Percentiles rank a stretch among this genome's conserved stretches.
Conservation (phyloP, 2,329 filamentous ascomycete species). For the Alternaria dauci region DNA sequence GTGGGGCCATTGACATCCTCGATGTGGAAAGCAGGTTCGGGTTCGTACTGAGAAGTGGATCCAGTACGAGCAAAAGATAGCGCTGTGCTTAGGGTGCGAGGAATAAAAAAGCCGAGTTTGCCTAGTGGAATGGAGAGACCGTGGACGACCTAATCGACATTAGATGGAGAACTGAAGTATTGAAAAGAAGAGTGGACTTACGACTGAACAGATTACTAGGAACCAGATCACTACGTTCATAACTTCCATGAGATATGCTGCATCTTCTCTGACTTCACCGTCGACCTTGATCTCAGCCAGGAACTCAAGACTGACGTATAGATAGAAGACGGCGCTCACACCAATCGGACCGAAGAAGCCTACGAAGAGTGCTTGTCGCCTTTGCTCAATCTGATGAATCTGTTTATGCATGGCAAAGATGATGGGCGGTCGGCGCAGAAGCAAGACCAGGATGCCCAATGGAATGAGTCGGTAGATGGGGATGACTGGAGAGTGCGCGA, state of each 20-base stretch:
- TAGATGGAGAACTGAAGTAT: conserved; percentile 1
- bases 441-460: conserved; percentile 77
- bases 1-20: conserved; percentile 25
- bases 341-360: conserved; percentile 95
- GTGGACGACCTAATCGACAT: conserved; percentile 70
- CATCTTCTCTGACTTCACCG: conserved; percentile 70
- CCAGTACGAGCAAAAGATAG: conserved; percentile 31
- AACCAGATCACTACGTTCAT: conserved; percentile 85
- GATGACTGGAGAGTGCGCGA: conserved; percentile 73
- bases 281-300: conserved; percentile 66
- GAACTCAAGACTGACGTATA: conserved; percentile 83
- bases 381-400: conserved; percentile 80
- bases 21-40: conserved; percentile 45
- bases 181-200: conserved; percentile 56
- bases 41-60: conserved; percentile 25
- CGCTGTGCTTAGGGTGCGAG: conserved; percentile 67
- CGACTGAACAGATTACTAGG: conserved; percentile 80
- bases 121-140: conserved; percentile 82
- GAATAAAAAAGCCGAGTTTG: conserved; percentile 69
- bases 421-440: conserved; percentile 80
- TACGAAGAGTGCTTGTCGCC: conserved; percentile 80
- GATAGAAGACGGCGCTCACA: conserved; percentile 88
- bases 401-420: conserved; percentile 75
- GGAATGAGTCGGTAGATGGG: conserved; percentile 76
- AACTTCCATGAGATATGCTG: conserved; percentile 69